Base-by-base conservation (phyloP, 73 alveolate species). In the Tetrahymena malaccensis region DNA sequence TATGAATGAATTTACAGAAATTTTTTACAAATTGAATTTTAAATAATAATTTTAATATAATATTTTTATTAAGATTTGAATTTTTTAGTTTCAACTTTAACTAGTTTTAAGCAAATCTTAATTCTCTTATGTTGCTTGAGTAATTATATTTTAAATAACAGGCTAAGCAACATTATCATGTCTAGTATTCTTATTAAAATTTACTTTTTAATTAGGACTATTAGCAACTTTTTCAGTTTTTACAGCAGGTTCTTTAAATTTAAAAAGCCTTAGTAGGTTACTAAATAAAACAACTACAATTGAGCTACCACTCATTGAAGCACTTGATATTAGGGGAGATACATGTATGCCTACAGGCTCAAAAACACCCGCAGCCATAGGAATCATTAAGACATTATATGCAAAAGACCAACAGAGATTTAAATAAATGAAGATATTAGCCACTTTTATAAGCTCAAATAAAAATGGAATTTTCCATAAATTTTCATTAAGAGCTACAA, bases 301-400 rank as follows among this genome's bases (percentile, higher is more conserved):
- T 0, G 97, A 95, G 40, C 95, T 85, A 31, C 93, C 85, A 31
- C 95, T 85, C 97, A 95, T 95, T 0, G 97, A 43, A n/a, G 97
- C 94, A 89, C 95, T 85, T 1, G 97, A 95, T 17, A 95, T 40
- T 85, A 95, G 70, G 25, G 97, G 97, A 22, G 97, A 95, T 35
- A 95, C 35, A 27, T 94, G 83, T 6, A 95, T 35, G n/a, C 97
- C 97, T 33, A 85, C 34, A n/a, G 95, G 85, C 34, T 95, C 93
- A 70, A 95, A 95, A 22, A 57, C 97, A 31, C 97, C 97, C 22
- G 97, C 97, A 37, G 97, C 97, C 38, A 95, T 89, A 55, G 97
- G 97, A 43, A 94, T 94, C 95, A 95, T 95, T 15, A 95, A 43
- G 19, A 95, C 43, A 93, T 95, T 95, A 50, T 95, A 95, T n/a